Conservation (phyloP, 306 rosid genomes). For the Herpetospermum pedunculosum region DNA sequence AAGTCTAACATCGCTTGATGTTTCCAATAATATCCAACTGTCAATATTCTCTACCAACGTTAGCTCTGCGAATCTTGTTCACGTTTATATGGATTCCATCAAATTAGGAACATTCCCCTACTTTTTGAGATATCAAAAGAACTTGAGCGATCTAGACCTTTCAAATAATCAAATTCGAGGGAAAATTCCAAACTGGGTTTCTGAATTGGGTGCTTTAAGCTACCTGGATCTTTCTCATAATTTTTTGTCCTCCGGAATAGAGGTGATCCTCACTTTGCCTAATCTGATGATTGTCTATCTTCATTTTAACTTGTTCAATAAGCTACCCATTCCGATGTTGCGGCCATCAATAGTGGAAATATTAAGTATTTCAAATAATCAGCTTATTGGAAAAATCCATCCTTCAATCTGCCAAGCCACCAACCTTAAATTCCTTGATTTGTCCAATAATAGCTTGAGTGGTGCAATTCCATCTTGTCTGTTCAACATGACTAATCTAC, state of each 20-base stretch:
- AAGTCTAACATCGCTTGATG: not conserved
- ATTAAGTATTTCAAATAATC: constrained; percentile 16
- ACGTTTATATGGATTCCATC: constrained; percentile 7
- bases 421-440: not conserved
- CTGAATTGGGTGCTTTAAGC: not conserved
- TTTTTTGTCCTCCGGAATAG: not conserved
- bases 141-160: not conserved
- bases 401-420: constrained; percentile 1
- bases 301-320: constrained; percentile 17
- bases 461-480: constrained; percentile 20
- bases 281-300: not conserved
- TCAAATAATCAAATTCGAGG: constrained; percentile 15
- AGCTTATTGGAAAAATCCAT: constrained; percentile 12
- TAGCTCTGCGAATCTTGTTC: not conserved
- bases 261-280: constrained; percentile 11
- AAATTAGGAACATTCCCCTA: constrained; percentile 12
- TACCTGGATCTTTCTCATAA: not conserved
- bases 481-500: not conserved
- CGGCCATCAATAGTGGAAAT: not conserved
- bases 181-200: constrained; percentile 16
- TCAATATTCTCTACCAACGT: not conserved
- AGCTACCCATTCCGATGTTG: constrained; percentile 6
- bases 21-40: not conserved
- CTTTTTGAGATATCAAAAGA: not conserved
- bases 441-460: constrained; percentile 9